Evolutionary conservation across 805 yeast genomes (phyloP).

Genomic region (Lachancea dasiensis): DNA sequence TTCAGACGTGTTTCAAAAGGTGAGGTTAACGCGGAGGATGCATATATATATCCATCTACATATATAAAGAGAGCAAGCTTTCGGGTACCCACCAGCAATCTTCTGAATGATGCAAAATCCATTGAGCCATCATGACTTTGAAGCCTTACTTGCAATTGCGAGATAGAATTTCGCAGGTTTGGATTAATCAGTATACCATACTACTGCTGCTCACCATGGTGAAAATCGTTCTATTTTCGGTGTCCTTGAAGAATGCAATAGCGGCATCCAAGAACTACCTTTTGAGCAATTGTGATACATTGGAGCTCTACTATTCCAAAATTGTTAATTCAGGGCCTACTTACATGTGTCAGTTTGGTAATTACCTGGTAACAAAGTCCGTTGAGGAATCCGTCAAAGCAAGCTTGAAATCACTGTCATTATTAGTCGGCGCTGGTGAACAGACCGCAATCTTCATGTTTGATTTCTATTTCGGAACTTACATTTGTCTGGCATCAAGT

Average conservation of each 20-base stretch:
- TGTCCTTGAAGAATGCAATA: slow-evolving; percentile 41
- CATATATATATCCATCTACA: too few species aligned
- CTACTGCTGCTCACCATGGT: slow-evolving; percentile 48
- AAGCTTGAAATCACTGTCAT: slow-evolving; percentile 37
- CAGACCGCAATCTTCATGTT: slow-evolving; percentile 56
- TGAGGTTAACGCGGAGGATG: too few species aligned
- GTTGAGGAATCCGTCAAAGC: slow-evolving; percentile 45
- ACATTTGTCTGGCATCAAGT: slow-evolving; percentile 73
- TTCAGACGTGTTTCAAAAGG: neutral
- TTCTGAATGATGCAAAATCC: neutral
- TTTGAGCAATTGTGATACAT: slow-evolving; percentile 40
- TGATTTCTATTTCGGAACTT: slow-evolving; percentile 77
- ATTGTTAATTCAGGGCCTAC: slow-evolving; percentile 46
- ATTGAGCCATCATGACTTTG: neutral
- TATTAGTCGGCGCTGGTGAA: slow-evolving; percentile 52
- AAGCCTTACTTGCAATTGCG: slow-evolving; percentile 39
- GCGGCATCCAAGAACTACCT: slow-evolving; percentile 36
- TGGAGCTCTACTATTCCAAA: slow-evolving; percentile 36
- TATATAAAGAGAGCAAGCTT: too few species aligned
- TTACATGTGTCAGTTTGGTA: slow-evolving; percentile 50
- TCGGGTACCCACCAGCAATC: neutral
- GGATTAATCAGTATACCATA: slow-evolving; percentile 62
- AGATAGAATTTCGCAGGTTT: slow-evolving; percentile 56
- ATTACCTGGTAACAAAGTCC: slow-evolving; percentile 42
- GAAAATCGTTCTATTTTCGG: slow-evolving; percentile 54